Percentiles rank a stretch among this genome's conserved stretches.
These are phyloP conservation scores for Blepharisma undulans DNA, from an alignment of 169 alveolate genomes.

Conservation along the genomic window DNA sequence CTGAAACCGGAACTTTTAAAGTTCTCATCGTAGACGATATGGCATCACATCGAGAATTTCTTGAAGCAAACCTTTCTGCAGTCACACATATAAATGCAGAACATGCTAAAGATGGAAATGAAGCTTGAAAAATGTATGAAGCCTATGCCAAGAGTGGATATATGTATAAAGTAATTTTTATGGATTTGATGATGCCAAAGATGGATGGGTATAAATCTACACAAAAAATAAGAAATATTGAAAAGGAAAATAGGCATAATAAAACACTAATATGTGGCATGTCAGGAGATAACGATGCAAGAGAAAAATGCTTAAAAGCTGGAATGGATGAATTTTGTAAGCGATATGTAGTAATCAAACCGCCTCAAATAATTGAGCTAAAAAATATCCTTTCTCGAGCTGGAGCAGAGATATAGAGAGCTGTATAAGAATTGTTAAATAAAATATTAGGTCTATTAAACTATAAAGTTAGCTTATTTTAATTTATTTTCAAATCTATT, in stretches of 20 bases:
- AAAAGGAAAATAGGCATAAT: constrained; percentile 2
- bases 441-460: no score
- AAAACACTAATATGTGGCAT: constrained; percentile 19
- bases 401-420: background rate
- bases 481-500: no score
- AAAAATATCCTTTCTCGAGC: background rate
- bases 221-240: constrained; percentile 4
- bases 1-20: background rate
- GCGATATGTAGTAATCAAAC: background rate
- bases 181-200: constrained; percentile 37
- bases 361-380: background rate
- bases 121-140: background rate
- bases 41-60: background rate
- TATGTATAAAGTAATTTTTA: constrained; percentile 19
- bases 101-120: constrained; percentile 26
- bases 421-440: no score
- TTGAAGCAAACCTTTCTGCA: background rate
- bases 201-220: constrained; percentile 18
- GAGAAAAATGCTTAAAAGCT: background rate
- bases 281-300: constrained; percentile 3
- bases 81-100: background rate
- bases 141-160: constrained; percentile 4
- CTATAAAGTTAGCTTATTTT: background rate
- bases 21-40: constrained; percentile 21
- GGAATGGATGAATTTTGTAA: background rate